Evolutionary conservation across 2,329 filamentous ascomycete genomes (phyloP).

Genomic region (Curvularia lunata): DNA sequence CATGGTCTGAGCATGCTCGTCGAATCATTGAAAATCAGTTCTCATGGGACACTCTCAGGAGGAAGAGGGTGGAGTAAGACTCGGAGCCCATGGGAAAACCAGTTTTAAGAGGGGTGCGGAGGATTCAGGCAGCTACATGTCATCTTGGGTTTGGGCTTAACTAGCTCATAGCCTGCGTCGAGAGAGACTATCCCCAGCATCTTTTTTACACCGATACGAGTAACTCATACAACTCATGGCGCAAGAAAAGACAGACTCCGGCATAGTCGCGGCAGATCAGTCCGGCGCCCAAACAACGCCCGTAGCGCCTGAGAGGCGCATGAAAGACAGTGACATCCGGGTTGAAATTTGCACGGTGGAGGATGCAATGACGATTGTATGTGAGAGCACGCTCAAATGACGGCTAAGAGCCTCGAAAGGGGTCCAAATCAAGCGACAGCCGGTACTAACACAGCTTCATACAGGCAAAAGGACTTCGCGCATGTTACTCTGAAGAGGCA

Average conservation of each 20-base stretch:
- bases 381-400: slow-evolving; percentile 8
- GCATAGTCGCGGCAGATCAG: slow-evolving; percentile 18
- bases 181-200: no score
- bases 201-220: neutral
- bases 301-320: slow-evolving; percentile 23
- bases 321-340: slow-evolving; percentile 26
- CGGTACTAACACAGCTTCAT: neutral
- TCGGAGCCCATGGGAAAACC: neutral
- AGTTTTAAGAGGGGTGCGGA: neutral
- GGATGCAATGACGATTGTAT: slow-evolving; percentile 29
- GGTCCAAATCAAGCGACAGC: no score
- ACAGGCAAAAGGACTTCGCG: slow-evolving; percentile 41
- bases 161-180: neutral
- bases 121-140: neutral
- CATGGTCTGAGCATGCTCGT: neutral
- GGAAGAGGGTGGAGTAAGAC: neutral
- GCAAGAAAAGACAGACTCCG: slow-evolving; percentile 24
- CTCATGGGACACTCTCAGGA: neutral
- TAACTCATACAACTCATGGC: slow-evolving; percentile 10
- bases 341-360: slow-evolving; percentile 26
- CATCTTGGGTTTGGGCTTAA: neutral
- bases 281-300: slow-evolving; percentile 28
- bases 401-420: neutral
- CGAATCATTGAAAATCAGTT: neutral
- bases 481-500: slow-evolving; percentile 27